Percentiles rank a stretch among this genome's conserved stretches.
These are phyloP conservation scores for Yamadazyma nakazawae DNA, from an alignment of 805 yeast species.

Conservation along the genomic window DNA sequence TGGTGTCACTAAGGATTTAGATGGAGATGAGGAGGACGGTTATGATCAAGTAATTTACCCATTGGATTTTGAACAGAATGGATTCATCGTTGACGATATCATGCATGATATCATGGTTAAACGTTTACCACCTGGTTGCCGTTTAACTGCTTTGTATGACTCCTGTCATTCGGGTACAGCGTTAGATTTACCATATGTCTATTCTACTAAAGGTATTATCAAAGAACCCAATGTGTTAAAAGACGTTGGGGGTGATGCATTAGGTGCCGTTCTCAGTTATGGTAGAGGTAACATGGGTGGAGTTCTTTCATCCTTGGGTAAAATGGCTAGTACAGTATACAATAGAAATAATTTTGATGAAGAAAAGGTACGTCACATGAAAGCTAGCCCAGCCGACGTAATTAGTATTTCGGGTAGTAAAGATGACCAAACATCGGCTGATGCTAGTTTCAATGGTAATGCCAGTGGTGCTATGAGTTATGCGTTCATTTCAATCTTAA, in stretches of 20 bases:
- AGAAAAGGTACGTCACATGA: conserved; percentile 25
- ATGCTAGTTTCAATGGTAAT: conserved; percentile 33
- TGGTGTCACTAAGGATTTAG: conserved; percentile 32
- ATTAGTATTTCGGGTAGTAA: conserved; percentile 37
- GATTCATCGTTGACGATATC: conserved; percentile 35
- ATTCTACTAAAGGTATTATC: conserved; percentile 38
- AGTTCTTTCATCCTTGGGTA: conserved; percentile 33
- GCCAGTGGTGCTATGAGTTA: conserved; percentile 41
- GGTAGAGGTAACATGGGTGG: conserved; percentile 37
- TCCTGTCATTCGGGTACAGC: conserved; percentile 42
- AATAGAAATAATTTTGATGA: conserved; percentile 12
- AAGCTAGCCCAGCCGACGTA: conserved; percentile 38
- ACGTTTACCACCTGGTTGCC: conserved; percentile 34
- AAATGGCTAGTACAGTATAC: conserved; percentile 31
- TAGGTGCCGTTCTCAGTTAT: conserved; percentile 29
- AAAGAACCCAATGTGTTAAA: conserved; percentile 37
- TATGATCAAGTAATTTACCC: conserved; percentile 38
- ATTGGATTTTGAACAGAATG: conserved; percentile 30
- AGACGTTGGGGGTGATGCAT: conserved; percentile 35
- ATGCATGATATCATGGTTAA: conserved; percentile 40
- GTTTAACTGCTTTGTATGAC: conserved; percentile 37
- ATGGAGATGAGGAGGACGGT: conserved; percentile 39
- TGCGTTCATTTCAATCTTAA: conserved; percentile 30
- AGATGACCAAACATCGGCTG: conserved; percentile 41
- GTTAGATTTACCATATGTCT: conserved; percentile 37